phyloP scores from a whole-genome alignment of 2,329 filamentous ascomycete species.

The Neonectria ditissima region DNA sequence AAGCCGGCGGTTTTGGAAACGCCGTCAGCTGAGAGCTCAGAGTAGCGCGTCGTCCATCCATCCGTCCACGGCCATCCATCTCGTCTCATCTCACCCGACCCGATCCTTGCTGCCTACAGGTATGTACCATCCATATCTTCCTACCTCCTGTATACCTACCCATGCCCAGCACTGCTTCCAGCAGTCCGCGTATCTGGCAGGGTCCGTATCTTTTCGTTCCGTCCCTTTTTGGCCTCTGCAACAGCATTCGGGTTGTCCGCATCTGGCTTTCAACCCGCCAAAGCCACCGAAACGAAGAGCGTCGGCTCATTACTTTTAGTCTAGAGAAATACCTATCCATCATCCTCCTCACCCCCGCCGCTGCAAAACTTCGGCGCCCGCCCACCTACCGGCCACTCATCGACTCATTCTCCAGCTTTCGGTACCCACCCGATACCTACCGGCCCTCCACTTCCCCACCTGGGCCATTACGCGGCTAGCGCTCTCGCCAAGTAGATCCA shows the following conservation, averaged over 20 bases:
- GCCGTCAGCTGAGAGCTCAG: constrained; percentile 38
- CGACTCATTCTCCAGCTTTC: constrained; percentile 16
- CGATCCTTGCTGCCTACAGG: constrained; percentile 31
- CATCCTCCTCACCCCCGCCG: constrained; percentile 1
- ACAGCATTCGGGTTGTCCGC: too few relatives aligned
- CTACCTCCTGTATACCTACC: not conserved
- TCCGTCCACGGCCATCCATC: constrained; percentile 12
- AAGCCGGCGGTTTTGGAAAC: constrained; percentile 15
- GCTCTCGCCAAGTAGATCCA: constrained; percentile 40
- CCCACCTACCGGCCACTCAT: constrained; percentile 13
- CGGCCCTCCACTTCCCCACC: constrained; percentile 31
- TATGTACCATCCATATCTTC: too few relatives aligned
- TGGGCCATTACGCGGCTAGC: constrained; percentile 38
- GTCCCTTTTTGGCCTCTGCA: not conserved
- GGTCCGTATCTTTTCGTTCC: not conserved
- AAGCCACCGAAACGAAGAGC: not conserved
- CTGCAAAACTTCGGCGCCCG: constrained; percentile 2
- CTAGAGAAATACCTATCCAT: not conserved
- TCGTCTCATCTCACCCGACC: constrained; percentile 36
- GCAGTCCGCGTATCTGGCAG: not conserved
- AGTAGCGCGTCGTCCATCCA: constrained; percentile 34
- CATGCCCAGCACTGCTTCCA: not conserved
- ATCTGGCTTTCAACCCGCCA: constrained; percentile 5
- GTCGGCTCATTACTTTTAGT: not conserved
- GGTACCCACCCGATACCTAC: constrained; percentile 36